Percentiles rank a stretch among this genome's conserved stretches.
Evolutionary conservation across 208 protist genomes (phyloP).

Genomic region (Wallacemonas sp.): DNA sequence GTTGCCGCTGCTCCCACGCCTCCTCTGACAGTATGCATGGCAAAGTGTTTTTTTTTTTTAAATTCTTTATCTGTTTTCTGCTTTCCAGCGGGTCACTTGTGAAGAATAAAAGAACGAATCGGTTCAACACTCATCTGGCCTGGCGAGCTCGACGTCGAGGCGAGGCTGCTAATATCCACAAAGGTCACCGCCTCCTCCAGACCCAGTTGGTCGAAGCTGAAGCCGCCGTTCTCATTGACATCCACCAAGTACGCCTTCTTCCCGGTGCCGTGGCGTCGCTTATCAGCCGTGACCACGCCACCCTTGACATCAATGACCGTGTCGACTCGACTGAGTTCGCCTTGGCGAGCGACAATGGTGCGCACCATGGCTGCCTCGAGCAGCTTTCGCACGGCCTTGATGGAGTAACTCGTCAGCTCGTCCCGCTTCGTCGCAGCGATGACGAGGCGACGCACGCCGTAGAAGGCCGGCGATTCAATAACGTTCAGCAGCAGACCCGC

Average conservation of each 20-base stretch:
- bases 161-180: conserved; percentile 66
- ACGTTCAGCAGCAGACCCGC: conserved; percentile 63
- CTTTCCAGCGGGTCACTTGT: not conserved
- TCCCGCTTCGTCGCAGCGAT: conserved; percentile 86
- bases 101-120: conserved; percentile 46
- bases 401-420: conserved; percentile 78
- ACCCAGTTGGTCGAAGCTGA: conserved; percentile 32
- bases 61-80: not conserved
- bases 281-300: conserved; percentile 21
- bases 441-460: conserved; percentile 55
- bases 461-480: conserved; percentile 69
- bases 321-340: conserved; percentile 61
- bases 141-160: conserved; percentile 19
- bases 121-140: conserved; percentile 47
- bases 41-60: no score
- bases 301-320: conserved; percentile 61
- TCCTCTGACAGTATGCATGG: no score
- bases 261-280: conserved; percentile 14
- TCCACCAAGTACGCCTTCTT: conserved; percentile 36
- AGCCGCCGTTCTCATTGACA: conserved; percentile 33
- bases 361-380: conserved; percentile 67
- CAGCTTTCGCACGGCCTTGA: conserved; percentile 70
- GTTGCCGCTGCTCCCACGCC: no score
- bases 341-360: conserved; percentile 42
- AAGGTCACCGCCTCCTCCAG: conserved; percentile 48